Conservation (phyloP, 2,329 filamentous ascomycete species). For the Furcasterigmium sp. region DNA sequence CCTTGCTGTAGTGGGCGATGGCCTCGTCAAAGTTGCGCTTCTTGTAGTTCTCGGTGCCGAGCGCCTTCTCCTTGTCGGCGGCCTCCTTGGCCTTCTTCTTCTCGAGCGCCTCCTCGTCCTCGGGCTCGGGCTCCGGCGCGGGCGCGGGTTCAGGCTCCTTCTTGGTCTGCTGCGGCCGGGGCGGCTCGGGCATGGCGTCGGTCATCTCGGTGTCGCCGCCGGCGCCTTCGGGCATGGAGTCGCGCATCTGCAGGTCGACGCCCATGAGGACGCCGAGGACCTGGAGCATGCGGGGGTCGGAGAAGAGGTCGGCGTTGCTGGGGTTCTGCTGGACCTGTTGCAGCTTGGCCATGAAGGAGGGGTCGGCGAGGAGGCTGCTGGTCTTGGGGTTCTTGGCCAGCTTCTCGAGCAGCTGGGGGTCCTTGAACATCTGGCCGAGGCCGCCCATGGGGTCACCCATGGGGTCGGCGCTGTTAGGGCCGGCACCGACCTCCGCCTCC, state of each 20-base stretch:
- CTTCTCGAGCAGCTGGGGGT: conserved; percentile 85
- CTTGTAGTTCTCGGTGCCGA: conserved; percentile 96
- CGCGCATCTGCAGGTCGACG: conserved; percentile 69
- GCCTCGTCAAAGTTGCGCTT: conserved; percentile 95
- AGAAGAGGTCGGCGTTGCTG: conserved; percentile 72
- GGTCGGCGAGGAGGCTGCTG: conserved; percentile 70
- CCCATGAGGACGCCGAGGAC: conserved; percentile 92
- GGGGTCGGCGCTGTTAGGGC: conserved; percentile 13
- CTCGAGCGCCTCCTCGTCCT: conserved; percentile 75
- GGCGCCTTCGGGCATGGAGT: conserved; percentile 26
- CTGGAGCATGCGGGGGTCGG: conserved; percentile 86
- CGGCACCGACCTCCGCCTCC: conserved; percentile 57
- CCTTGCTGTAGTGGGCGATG: conserved; percentile 89
- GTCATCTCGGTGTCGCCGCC: conserved; percentile 77
- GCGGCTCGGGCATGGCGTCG: conserved; percentile 45
- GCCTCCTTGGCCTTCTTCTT: conserved; percentile 89
- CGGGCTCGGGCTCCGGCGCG: conserved; percentile 61
- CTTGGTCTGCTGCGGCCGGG: conserved; percentile 41
- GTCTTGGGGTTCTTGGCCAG: conserved; percentile 95
- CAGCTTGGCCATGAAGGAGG: conserved; percentile 85
- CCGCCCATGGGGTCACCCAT: conserved; percentile 65
- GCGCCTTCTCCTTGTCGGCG: conserved; percentile 89
- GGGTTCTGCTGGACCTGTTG: conserved; percentile 79
- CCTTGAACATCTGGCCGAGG: conserved; percentile 89
- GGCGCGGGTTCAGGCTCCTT: conserved; percentile 52